These are phyloP conservation scores for Cryphonectria carpinicola DNA, from an alignment of 2,329 filamentous ascomycete genomes.

Conservation along the genomic window DNA sequence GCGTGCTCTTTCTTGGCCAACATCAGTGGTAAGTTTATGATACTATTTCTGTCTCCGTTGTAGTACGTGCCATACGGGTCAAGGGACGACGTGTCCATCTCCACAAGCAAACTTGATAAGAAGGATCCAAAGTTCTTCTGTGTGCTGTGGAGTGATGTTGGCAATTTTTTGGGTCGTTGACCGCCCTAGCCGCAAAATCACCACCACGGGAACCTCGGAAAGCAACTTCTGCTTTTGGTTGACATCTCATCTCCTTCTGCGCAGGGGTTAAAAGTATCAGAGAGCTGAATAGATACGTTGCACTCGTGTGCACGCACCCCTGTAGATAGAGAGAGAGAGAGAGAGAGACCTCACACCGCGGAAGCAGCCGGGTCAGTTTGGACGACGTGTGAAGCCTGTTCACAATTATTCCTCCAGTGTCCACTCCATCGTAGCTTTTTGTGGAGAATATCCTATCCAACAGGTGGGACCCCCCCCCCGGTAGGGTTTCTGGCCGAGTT, in stretches of 20 bases:
- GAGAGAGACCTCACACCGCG: background rate
- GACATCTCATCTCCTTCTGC: background rate
- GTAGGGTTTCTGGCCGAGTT: background rate
- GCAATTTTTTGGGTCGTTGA: constrained; percentile 1
- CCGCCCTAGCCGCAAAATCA: background rate
- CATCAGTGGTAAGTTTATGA: background rate
- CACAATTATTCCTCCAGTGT: background rate
- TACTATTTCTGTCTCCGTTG: background rate
- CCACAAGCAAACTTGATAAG: background rate
- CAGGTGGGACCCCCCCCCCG: too few species aligned
- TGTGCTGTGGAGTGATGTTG: background rate
- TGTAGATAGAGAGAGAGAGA: background rate
- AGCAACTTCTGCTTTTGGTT: background rate
- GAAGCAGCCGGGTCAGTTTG: background rate
- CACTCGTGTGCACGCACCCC: background rate
- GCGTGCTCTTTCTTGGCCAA: background rate
- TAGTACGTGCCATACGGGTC: background rate
- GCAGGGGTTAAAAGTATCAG: background rate
- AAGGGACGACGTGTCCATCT: background rate
- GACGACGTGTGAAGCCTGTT: background rate
- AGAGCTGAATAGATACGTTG: background rate
- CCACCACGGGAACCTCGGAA: background rate
- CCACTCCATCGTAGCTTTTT: background rate
- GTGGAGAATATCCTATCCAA: background rate
- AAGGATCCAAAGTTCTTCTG: background rate